Evolutionary conservation across 345 rosid species (phyloP), one percentile per base, ranked within the genome.

Genomic region (Eucalyptus caleyi): DNA sequence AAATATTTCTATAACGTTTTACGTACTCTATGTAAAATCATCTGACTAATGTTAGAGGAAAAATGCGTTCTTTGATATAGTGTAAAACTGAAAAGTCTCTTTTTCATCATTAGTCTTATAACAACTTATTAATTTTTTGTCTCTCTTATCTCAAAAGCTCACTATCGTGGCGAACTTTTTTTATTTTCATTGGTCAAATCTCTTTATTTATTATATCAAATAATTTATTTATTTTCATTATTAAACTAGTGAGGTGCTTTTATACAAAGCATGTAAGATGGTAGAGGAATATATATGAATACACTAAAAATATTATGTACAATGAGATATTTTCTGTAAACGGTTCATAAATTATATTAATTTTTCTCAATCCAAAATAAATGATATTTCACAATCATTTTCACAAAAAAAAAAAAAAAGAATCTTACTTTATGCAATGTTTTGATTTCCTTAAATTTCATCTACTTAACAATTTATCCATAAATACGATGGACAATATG

Each of bases 341-440:
- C 3, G 10, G 0, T 24, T 56, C 62, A 56, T 56, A 56, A 56
- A 23, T 56, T 24, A 56, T 24, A 56, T 56, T 10, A 56, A 9
- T 56, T 56, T 56, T 56, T 56, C 62, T 24, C 62, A 56, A 56
- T 56, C 7, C 62, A 56, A 56, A 11, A 56, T 56, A 26, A 26
- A 24, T 56, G 3, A 24, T 56, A 56, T 5, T 24, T 56, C 62
- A 56, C 6, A 0, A 0, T 24, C 30, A 23, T 56, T 56, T 53
- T 53, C 59, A 53, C 26, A 23, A 54, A 54, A 23, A 9, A 4
- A 53, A 0, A 2, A 18, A 3, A 53, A 53, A 4, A 19, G 24
- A 53, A 53, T 53, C 11, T 53, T 53, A 21, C 11, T 56, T 56
- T 23, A 5, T 56, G 62, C 30, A 56, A 56, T 10, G 6, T 56